Evolutionary conservation across 441 rosid genomes (phyloP).

Genomic region (Mallotus japonicus): DNA sequence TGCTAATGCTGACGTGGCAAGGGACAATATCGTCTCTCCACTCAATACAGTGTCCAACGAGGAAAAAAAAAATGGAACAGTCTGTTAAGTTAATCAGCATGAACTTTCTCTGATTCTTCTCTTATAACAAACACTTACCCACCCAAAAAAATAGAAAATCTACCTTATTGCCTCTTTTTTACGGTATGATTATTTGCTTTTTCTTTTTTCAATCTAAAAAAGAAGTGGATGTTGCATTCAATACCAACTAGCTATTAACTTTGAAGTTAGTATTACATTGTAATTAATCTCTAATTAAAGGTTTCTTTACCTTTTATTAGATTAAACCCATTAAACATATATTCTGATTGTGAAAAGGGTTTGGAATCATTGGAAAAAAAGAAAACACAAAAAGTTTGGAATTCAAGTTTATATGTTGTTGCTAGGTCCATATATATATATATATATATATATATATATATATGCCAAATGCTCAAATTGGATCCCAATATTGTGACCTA

Average conservation of each 20-base stretch:
- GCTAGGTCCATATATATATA: slow-evolving; percentile 16
- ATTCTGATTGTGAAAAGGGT: neutral
- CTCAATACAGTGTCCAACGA: too few relatives aligned
- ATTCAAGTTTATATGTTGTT: neutral
- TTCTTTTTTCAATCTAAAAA: neutral
- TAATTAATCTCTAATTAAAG: neutral
- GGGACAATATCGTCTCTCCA: too few relatives aligned
- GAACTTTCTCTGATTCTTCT: neutral
- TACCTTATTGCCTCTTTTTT: neutral
- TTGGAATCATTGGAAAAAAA: neutral
- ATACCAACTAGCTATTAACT: neutral
- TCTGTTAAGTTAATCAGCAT: too few relatives aligned
- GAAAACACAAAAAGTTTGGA: neutral
- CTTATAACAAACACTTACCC: neutral
- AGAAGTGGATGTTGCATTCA: neutral
- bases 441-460: too few relatives aligned
- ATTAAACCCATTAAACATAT: neutral
- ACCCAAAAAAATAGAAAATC: neutral
- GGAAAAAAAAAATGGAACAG: too few relatives aligned
- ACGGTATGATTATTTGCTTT: neutral
- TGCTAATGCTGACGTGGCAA: too few relatives aligned
- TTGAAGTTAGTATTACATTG: neutral
- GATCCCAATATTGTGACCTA: too few relatives aligned
- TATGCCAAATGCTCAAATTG: too few relatives aligned
- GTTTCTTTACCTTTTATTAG: neutral